Conservation (phyloP, 768 basidiomycete genomes). For the Podaxis sp. region DNA sequence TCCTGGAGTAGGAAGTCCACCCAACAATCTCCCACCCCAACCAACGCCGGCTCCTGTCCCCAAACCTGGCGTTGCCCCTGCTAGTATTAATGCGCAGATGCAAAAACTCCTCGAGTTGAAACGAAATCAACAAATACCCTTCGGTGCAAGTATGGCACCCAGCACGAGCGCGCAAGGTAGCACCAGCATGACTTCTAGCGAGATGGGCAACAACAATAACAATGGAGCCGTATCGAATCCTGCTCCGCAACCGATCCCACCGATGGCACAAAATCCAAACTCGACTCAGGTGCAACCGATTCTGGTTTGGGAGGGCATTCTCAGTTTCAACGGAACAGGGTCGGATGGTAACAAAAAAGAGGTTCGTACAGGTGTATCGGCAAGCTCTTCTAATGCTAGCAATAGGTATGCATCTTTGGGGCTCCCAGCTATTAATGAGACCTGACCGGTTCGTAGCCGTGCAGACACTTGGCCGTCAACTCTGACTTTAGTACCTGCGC, state of each 20-base stretch:
- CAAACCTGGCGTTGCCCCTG: neutral
- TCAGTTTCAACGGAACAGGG: slow-evolving; percentile 45
- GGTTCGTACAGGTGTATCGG: slow-evolving; percentile 40
- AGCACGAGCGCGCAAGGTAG: neutral
- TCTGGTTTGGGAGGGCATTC: slow-evolving; percentile 46
- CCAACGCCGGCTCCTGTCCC: neutral
- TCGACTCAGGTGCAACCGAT: slow-evolving; percentile 1
- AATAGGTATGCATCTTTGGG: slow-evolving; percentile 32
- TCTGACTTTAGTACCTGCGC: slow-evolving; percentile 40
- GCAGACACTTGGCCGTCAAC: slow-evolving; percentile 52
- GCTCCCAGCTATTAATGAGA: neutral
- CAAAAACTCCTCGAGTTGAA: slow-evolving; percentile 18
- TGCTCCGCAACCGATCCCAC: neutral
- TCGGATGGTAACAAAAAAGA: slow-evolving; percentile 38
- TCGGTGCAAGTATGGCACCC: slow-evolving; percentile 18
- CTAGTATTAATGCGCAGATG: slow-evolving; percentile 11
- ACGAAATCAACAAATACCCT: slow-evolving; percentile 10
- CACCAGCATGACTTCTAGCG: neutral
- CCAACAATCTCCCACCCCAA: neutral
- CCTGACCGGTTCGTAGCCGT: slow-evolving; percentile 35
- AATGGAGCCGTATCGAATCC: neutral
- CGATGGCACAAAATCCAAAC: slow-evolving; percentile 9
- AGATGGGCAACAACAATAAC: neutral
- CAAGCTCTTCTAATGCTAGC: slow-evolving; percentile 25
- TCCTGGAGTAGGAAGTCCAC: neutral